Conservation (phyloP, 2,329 filamentous ascomycete genomes). For the Neonectria neomacrospora region DNA sequence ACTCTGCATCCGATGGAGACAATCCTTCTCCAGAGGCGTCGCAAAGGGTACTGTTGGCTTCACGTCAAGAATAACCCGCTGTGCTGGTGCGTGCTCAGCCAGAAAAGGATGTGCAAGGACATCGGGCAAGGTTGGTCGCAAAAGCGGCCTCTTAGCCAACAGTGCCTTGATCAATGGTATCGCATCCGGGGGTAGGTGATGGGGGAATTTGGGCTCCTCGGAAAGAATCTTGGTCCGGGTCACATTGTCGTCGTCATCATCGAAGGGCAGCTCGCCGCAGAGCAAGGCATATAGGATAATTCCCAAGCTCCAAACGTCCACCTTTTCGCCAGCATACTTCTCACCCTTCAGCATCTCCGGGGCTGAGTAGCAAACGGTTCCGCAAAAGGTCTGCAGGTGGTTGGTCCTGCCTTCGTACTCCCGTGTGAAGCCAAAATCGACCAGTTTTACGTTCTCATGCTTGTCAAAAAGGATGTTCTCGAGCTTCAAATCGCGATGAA, state of each 20-base stretch:
- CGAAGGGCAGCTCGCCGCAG: conserved; percentile 89
- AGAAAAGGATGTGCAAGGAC: conserved; percentile 91
- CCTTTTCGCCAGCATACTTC: conserved; percentile 97
- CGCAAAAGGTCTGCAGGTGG: conserved; percentile 96
- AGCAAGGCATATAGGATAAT: conserved; percentile 86
- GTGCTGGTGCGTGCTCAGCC: conserved; percentile 84
- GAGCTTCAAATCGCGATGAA: conserved; percentile 95
- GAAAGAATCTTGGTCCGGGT: conserved; percentile 88
- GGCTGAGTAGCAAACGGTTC: conserved; percentile 96
- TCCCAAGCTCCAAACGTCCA: conserved; percentile 93
- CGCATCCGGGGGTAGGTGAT: conserved; percentile 81
- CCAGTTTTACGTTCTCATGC: conserved; percentile 95
- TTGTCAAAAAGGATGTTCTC: conserved; percentile 94
- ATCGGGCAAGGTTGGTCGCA: conserved; percentile 84
- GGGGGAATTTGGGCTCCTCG: conserved; percentile 86
- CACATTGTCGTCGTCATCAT: conserved; percentile 91
- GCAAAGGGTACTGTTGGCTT: conserved; percentile 85
- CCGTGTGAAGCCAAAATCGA: conserved; percentile 97
- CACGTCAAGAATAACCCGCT: conserved; percentile 88
- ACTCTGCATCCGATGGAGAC: conserved; percentile 89
- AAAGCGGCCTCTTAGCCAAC: conserved; percentile 89
- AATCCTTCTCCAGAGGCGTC: conserved; percentile 88
- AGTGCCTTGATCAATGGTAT: conserved; percentile 79
- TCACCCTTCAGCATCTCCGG: conserved; percentile 99
- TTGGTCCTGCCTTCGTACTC: conserved; percentile 97